Evolutionary conservation across 305 asterid species (phyloP), one percentile per base, ranked within the genome.

Genomic region (Nicotiana rustica): DNA sequence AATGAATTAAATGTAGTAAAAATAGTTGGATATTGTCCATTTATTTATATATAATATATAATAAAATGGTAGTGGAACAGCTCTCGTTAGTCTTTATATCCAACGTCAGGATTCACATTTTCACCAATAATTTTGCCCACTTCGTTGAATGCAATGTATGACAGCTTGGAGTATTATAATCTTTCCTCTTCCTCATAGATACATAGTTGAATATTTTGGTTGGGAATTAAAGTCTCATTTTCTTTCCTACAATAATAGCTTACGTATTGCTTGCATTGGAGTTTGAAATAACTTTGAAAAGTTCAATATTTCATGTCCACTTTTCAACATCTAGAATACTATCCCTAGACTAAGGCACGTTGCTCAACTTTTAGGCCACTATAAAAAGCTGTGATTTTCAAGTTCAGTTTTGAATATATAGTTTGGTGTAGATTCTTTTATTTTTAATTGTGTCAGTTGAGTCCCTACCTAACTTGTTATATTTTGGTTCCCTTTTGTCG

Each of bases 91-190:
- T 33, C 35, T 41, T 41, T 2, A 59, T 2, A 59, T n/a, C 64
- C 10, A 17, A 59, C 64, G 64, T n/a, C 25, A 59, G 10, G 64
- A 2, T 14, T 55, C 65, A 75, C 47, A 75, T 75, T 41, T 41
- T 75, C 65, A 75, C 80, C 80, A 15, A 75, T 75, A 75, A 52
- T 75, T 75, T 75, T 29, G 80, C 17, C 49, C 80, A 75, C 66
- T 52, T 75, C 59, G 59, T 52, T 41, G 14, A 47, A 6, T 73
- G 65, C 17, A 75, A 75, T 52, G 80, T 25, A 29, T 52, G 80
- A 75, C 80, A 75, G 80, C 47, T 47, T 75, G 80, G 15, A 36
- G 44, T 14, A 14, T 75, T 75, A 52, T 49, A 25, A 14, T 52
- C 64, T 75, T 75, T 75, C 80, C 29, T 52, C 80, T 52, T 75